These are phyloP conservation scores for Trichoderma afroharzianum DNA, from an alignment of 2,329 filamentous ascomycete species.

Conservation along the genomic window DNA sequence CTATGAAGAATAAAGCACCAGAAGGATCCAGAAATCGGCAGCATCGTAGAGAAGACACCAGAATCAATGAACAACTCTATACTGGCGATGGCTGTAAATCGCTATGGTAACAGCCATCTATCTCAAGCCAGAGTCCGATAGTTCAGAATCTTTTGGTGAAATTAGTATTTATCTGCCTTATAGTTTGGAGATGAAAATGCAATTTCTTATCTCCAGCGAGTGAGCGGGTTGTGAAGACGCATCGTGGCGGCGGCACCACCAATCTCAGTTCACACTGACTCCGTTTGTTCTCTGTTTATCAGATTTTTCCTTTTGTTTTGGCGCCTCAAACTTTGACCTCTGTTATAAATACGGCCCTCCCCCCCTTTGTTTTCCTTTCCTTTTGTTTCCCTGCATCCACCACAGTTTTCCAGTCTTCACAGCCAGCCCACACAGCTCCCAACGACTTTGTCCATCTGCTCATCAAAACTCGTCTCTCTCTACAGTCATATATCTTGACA, in stretches of 20 bases:
- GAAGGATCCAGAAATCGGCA: too few relatives aligned
- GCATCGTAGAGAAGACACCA: background rate
- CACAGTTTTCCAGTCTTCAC: background rate
- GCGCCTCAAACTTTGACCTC: background rate
- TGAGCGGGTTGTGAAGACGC: background rate
- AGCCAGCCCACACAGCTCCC: background rate
- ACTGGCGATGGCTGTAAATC: background rate
- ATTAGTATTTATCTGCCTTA: background rate
- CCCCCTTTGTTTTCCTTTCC: background rate
- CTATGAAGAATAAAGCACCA: background rate
- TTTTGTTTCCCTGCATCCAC: too few relatives aligned
- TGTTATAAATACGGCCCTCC: background rate
- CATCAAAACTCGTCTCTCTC: background rate
- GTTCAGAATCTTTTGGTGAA: background rate
- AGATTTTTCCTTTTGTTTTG: background rate
- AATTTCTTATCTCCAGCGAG: background rate
- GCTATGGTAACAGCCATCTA: background rate
- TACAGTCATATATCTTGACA: background rate
- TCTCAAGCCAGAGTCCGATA: background rate
- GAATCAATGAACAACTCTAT: background rate
- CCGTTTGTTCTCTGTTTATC: background rate
- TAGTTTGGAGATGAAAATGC: background rate
- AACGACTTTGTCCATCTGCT: background rate
- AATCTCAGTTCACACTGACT: background rate
- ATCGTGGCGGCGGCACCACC: background rate